Conservation (phyloP, 2,329 filamentous ascomycete species). For the Cucurbitaria berberidis region DNA sequence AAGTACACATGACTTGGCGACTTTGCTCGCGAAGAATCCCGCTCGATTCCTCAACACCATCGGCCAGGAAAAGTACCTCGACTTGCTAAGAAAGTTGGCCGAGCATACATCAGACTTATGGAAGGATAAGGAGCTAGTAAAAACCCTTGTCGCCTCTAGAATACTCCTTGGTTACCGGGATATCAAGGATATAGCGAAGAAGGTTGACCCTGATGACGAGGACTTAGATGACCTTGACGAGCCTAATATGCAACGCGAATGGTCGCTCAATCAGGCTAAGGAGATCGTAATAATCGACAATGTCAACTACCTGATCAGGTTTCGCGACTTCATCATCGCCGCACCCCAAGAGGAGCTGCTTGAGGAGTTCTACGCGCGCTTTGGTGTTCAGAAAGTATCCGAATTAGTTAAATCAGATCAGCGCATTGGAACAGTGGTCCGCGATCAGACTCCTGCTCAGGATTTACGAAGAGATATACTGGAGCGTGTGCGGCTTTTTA, state of each 20-base stretch:
- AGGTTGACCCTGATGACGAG: slow-evolving; percentile 44
- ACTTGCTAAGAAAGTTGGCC: slow-evolving; percentile 79
- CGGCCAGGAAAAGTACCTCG: slow-evolving; percentile 85
- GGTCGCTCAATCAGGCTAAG: slow-evolving; percentile 73
- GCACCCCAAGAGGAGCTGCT: slow-evolving; percentile 88
- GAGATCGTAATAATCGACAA: slow-evolving; percentile 73
- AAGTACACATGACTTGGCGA: slow-evolving; percentile 82
- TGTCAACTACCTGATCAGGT: slow-evolving; percentile 72
- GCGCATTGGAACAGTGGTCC: slow-evolving; percentile 69
- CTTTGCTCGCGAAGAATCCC: slow-evolving; percentile 82
- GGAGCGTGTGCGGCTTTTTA: slow-evolving; percentile 86
- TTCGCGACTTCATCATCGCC: slow-evolving; percentile 82
- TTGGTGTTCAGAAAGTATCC: slow-evolving; percentile 80
- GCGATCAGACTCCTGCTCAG: slow-evolving; percentile 71
- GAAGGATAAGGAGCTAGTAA: slow-evolving; percentile 78
- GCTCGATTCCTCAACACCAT: slow-evolving; percentile 80
- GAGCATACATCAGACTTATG: slow-evolving; percentile 73
- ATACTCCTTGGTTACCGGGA: slow-evolving; percentile 88
- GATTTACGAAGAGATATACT: slow-evolving; percentile 80
- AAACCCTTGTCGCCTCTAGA: slow-evolving; percentile 73
- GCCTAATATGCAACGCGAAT: slow-evolving; percentile 66
- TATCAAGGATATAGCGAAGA: slow-evolving; percentile 61
- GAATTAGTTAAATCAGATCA: slow-evolving; percentile 79
- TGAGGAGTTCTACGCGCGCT: slow-evolving; percentile 81
- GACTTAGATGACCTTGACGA: slow-evolving; percentile 56